Base-by-base conservation (phyloP, 2,329 filamentous ascomycete genomes). In the Alternaria ventricosa region DNA sequence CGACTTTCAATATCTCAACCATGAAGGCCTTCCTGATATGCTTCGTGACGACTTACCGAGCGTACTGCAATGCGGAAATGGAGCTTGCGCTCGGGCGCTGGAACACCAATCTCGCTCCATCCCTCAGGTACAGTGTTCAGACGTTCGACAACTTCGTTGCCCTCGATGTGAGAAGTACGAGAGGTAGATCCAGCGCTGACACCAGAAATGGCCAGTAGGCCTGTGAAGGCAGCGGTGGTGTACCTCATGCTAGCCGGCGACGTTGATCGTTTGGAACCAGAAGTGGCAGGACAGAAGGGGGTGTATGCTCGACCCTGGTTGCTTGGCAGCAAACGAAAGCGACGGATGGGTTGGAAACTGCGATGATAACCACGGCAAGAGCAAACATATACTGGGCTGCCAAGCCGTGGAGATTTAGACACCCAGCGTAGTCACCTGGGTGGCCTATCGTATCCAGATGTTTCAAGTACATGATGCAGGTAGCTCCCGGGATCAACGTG, bases 31-130 rank as follows among this genome's bases (percentile, higher is more conserved):
- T n/a, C 11, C 28, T 33, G 28, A 11, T 33, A 22, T 51, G 18
- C 28, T 36, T 53, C 30, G 49, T 27, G 41, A 55, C 49, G 43
- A 74, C 75, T 63, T 66, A 81, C 79, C 71, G 78, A 78, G 57
- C 74, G 76, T 11, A 81, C 71, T 18, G 77, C 79, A 68, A 81
- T 79, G 68, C 79, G 78, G 65, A 81, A 80, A 30, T 75, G 77
- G 50, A 81, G 67, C 63, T 75, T 75, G 55, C 70, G 70, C 56
- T 72, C 64, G 22, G 71, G 71, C 27, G 75, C 67, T 5, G 78
- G 78, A 25, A 70, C 71, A 23, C 75, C 77, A 28, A 80, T 65
- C 36, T 77, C 72, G 49, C 68, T 71, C 79, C 79, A 81, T 46
- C 78, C 78, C 47, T 79, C 63, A 30, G 79, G 79, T 3, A 80